Evolutionary conservation across 495 filamentous ascomycete species (phyloP).

Genomic region (Talaromyces trachyspermus): DNA sequence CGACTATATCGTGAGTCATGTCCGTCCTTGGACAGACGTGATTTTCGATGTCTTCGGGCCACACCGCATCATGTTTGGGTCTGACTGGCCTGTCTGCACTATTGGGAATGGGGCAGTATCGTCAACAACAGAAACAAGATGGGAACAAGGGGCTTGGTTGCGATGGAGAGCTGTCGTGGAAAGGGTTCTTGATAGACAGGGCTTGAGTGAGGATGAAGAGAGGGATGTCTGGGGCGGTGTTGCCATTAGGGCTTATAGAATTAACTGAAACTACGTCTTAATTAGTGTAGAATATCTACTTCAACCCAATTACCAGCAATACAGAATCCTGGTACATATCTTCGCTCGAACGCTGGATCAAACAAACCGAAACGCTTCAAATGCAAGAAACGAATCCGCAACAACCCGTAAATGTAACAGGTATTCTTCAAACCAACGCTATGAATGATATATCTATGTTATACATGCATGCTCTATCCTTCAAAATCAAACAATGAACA

Average conservation of each 20-base stretch:
- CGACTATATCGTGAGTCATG: constrained; percentile 27
- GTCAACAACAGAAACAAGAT: constrained; percentile 35
- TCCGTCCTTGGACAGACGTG: constrained; percentile 59
- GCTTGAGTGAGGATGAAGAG: constrained; percentile 49
- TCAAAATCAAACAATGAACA: too few species aligned
- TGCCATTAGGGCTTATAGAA: constrained; percentile 56
- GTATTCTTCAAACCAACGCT: too few species aligned
- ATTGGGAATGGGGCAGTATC: constrained; percentile 24
- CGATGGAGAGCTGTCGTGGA: constrained; percentile 42
- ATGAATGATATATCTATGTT: not conserved
- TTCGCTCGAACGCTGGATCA: not conserved
- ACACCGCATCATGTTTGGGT: constrained; percentile 75
- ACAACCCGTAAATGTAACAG: not conserved
- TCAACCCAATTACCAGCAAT: not conserved
- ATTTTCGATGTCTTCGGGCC: constrained; percentile 62
- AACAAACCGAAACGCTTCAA: not conserved
- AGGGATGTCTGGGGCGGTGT: constrained; percentile 61
- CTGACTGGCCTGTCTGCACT: constrained; percentile 86
- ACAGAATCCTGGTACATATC: not conserved
- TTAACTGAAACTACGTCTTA: not conserved
- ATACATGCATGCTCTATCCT: not conserved
- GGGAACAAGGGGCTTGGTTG: constrained; percentile 41
- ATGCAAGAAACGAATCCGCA: not conserved
- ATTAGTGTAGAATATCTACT: not conserved
- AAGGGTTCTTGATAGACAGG: constrained; percentile 48